These are phyloP conservation scores for Rosa hybrid DNA, from an alignment of 331 rosid species.

Conservation along the genomic window DNA sequence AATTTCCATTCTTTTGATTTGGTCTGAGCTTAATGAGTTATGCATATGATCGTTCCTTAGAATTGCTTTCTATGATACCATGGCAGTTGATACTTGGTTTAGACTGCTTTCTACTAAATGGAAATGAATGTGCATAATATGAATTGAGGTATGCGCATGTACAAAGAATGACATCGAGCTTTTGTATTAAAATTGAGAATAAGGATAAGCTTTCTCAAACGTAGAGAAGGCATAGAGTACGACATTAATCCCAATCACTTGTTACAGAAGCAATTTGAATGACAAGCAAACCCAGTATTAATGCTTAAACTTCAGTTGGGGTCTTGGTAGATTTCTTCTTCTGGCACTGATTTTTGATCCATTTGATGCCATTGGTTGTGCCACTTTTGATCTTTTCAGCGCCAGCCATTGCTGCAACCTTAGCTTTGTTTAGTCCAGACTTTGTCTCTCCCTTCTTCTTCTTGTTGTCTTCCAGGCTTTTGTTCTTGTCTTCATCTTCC, in stretches of 20 bases:
- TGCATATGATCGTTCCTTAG: not conserved
- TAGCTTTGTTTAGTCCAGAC: constrained; percentile 57
- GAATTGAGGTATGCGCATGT: not conserved
- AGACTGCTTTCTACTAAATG: not conserved
- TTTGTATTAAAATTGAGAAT: not conserved
- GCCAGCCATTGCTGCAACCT: constrained; percentile 45
- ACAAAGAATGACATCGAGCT: not conserved
- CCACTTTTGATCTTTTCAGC: constrained; percentile 58
- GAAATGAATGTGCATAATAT: not conserved
- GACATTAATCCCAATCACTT: not conserved
- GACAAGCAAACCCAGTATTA: not conserved
- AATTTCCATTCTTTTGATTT: not conserved
- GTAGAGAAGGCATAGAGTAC: not conserved
- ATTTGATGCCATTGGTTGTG: constrained; percentile 70
- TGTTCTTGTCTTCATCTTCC: constrained; percentile 56
- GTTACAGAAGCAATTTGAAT: not conserved
- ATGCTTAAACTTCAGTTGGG: constrained; percentile 4
- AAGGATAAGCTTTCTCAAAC: not conserved
- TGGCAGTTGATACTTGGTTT: not conserved
- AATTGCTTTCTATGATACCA: not conserved
- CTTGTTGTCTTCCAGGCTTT: constrained; percentile 38
- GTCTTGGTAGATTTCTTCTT: constrained; percentile 36
- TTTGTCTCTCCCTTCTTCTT: constrained; percentile 54
- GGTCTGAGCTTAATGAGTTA: not conserved
- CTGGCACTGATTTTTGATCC: constrained; percentile 78